phyloP scores from a whole-genome alignment of 2,329 filamentous ascomycete genomes.

The Basipetospora sp. region DNA sequence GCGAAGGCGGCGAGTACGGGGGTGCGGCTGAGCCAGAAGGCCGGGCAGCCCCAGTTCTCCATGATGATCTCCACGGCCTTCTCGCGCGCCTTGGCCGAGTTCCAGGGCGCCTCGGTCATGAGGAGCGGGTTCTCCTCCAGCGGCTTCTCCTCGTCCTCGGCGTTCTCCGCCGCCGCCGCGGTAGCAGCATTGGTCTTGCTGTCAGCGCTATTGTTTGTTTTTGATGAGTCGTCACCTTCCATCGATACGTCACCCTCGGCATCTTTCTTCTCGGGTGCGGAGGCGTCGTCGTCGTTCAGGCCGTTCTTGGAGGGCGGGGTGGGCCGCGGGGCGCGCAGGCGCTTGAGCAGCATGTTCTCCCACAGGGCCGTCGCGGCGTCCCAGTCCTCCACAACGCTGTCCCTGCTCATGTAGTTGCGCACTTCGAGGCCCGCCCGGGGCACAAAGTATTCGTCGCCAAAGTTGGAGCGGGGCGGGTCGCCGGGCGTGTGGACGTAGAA shows the following conservation, averaged over 20 bases:
- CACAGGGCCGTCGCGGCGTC: constrained; percentile 77
- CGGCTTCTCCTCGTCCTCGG: constrained; percentile 51
- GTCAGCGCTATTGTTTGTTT: no score
- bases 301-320: constrained; percentile 61
- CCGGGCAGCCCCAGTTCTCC: constrained; percentile 90
- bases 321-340: constrained; percentile 59
- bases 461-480: constrained; percentile 43
- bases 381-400: constrained; percentile 92
- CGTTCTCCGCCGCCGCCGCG: constrained; percentile 2
- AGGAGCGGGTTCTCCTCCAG: constrained; percentile 80
- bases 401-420: constrained; percentile 78
- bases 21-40: constrained; percentile 82
- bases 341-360: constrained; percentile 82
- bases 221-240: constrained; percentile 24
- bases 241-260: constrained; percentile 46
- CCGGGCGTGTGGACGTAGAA: constrained; percentile 56
- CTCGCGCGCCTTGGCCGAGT: constrained; percentile 71
- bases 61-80: constrained; percentile 93
- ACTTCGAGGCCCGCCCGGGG: constrained; percentile 66
- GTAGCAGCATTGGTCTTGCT: constrained; percentile 2
- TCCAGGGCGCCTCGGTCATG: constrained; percentile 92
- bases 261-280: constrained; percentile 30
- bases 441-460: constrained; percentile 80
- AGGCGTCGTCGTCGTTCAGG: constrained; percentile 43
- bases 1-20: constrained; percentile 85